Conservation (phyloP, 2,329 filamentous ascomycete species). For the Exophiala alcalophila region DNA sequence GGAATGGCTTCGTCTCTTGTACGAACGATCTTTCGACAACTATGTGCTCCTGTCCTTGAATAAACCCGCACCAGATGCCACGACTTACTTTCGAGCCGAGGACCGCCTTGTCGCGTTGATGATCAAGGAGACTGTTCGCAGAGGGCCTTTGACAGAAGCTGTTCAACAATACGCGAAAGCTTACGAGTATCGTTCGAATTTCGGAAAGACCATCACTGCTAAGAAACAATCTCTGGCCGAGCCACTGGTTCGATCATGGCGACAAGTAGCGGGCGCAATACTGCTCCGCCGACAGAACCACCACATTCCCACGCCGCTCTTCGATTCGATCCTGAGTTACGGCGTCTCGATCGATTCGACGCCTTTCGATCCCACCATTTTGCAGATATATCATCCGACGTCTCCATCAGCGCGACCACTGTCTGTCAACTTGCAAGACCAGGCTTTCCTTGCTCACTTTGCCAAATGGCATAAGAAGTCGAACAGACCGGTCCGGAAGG, state of each 20-base stretch:
- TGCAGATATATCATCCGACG: constrained; percentile 40
- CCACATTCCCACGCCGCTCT: constrained; percentile 33
- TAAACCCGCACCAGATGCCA: constrained; percentile 5
- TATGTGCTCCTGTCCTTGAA: constrained; percentile 6
- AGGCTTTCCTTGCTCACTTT: constrained; percentile 29
- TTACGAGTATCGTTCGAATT: constrained; percentile 25
- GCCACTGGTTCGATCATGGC: constrained; percentile 16
- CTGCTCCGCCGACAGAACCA: constrained; percentile 29
- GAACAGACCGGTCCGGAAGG: constrained; percentile 29
- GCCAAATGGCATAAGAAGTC: constrained; percentile 16
- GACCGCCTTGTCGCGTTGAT: constrained; percentile 26
- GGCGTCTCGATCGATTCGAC: constrained; percentile 9
- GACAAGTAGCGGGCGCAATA: constrained; percentile 32
- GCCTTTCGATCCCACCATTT: constrained; percentile 32
- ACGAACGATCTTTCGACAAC: constrained; percentile 18
- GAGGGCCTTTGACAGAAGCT: constrained; percentile 20
- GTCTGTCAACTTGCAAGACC: constrained; percentile 10
- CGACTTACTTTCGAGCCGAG: constrained; percentile 22
- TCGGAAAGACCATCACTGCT: constrained; percentile 27
- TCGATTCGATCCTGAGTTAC: constrained; percentile 30
- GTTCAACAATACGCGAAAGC: constrained; percentile 28
- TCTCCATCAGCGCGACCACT: constrained; percentile 33
- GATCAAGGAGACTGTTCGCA: constrained; percentile 23
- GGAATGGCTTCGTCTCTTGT: constrained; percentile 27
- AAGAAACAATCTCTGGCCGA: background rate